Base-by-base conservation (phyloP, 2,329 filamentous ascomycete species). In the Aspergillus tubingensis region DNA sequence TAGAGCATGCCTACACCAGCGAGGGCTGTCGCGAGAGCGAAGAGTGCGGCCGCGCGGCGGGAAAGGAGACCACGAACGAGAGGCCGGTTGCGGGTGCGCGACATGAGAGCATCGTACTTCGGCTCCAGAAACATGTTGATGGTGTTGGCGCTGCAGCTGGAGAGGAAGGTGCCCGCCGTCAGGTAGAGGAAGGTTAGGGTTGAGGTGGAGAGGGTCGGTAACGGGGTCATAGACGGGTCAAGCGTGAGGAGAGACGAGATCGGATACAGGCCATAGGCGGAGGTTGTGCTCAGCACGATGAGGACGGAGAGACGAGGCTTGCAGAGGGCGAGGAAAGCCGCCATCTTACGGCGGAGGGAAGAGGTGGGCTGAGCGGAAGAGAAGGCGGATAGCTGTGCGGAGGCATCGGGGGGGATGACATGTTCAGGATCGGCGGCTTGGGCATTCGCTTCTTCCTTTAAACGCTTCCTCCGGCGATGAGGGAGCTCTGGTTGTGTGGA, bases 101-200 rank as follows among this genome's bases (percentile, higher is more conserved):
- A 88, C 95, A 99, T 99, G 70, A 90, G 87, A 49, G 92, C 91
- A 76, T 99, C 95, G 72, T 93, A 93, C 61, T 88, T 83, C 8
- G 88, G 91, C 77, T 99, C 95, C 77, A 97, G 92, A 60, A 97
- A 87, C 95, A 99, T 99, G 77, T 99, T 99, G 66, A 98, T 83
- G 1, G 95, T 87, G 74, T 99, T 99, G 47, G 95, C 95, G 61
- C 90, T 91, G 47, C 93, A 92, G n/a, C 87, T 91, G 75, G 91
- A 95, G 19, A 97, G 83, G 4, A 93, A 88, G 0, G 95, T 98
- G 61, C 95, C 94, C 3, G 87, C 87, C 0, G 94, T 96, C 54
- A 99, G 87, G 81, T 96, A 98, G 54, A 96, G 83, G 17, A 98
- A 88, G 8, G 95, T 99, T 57, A 98, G 82, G 2, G 95, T 92